Percentiles rank a stretch among this genome's conserved stretches.
Conservation (phyloP, 768 basidiomycete genomes). For the Lactarius sp. region DNA sequence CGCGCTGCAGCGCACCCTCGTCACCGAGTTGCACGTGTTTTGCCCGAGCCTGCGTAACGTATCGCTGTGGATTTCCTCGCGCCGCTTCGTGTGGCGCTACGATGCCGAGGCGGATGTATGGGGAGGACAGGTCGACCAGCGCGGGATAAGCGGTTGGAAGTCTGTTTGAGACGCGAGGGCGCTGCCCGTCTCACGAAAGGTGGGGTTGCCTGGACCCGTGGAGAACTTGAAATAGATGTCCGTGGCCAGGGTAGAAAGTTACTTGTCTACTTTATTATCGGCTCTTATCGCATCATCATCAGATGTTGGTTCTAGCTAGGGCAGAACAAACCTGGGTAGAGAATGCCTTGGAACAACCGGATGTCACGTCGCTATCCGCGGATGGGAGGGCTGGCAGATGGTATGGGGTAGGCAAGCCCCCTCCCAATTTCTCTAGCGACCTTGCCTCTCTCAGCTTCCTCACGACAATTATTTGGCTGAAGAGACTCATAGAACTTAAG, state of each 20-base stretch:
- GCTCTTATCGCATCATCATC: neutral
- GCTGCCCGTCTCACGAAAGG: too few species aligned
- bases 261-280: neutral
- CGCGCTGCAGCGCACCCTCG: conserved; percentile 35
- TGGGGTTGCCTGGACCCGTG: neutral
- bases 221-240: neutral
- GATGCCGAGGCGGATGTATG: conserved; percentile 24
- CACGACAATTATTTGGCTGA: too few species aligned
- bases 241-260: neutral
- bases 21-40: conserved; percentile 38
- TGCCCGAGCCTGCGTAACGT: conserved; percentile 34
- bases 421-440: too few species aligned
- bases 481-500: too few species aligned
- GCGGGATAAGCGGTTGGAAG: conserved; percentile 4
- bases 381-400: too few species aligned
- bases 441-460: too few species aligned
- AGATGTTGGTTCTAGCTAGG: neutral
- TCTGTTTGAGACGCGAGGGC: neutral
- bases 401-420: too few species aligned
- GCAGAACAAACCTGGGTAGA: neutral
- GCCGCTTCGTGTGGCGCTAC: conserved; percentile 28
- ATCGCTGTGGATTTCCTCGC: conserved; percentile 33
- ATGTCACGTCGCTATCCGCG: too few species aligned
- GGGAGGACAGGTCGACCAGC: conserved; percentile 15
- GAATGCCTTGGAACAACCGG: neutral